A percentile compares a stretch with the other conserved stretches of the same genome.
phyloP scores from a whole-genome alignment of 129 eudicot genomes.

The Ambrosia artemisiifolia region DNA sequence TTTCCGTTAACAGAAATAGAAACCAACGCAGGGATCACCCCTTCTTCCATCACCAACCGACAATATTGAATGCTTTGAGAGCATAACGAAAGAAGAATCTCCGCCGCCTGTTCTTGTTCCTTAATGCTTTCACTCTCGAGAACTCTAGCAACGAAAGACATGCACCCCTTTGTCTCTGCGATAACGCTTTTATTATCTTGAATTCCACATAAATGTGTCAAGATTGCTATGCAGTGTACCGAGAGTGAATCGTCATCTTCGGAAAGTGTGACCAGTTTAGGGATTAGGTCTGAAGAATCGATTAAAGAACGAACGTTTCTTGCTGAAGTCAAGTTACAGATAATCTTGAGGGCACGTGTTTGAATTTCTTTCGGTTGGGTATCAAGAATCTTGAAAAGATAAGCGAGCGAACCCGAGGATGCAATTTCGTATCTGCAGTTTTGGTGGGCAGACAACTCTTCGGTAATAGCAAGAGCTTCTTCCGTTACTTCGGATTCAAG shows the following conservation, averaged over 20 bases:
- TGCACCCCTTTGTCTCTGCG: constrained; percentile 65
- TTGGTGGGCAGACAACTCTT: constrained; percentile 44
- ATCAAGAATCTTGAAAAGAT: constrained; percentile 52
- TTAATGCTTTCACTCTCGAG: constrained; percentile 52
- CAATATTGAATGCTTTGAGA: constrained; percentile 66
- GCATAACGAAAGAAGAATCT: constrained; percentile 67
- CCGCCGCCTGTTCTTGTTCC: constrained; percentile 74
- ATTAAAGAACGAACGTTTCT: constrained; percentile 31
- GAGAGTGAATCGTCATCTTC: constrained; percentile 43
- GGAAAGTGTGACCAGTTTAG: constrained; percentile 54
- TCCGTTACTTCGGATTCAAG: constrained; percentile 50
- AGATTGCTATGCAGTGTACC: constrained; percentile 46
- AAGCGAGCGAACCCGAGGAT: constrained; percentile 42
- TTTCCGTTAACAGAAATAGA: constrained; percentile 57
- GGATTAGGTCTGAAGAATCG: constrained; percentile 41
- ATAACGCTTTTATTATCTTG: constrained; percentile 38
- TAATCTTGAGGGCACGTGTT: constrained; percentile 49
- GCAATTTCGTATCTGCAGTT: constrained; percentile 32
- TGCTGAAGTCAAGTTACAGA: constrained; percentile 50
- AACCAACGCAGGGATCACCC: constrained; percentile 59
- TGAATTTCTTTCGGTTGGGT: constrained; percentile 39
- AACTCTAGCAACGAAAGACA: constrained; percentile 48
- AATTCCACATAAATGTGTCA: constrained; percentile 47
- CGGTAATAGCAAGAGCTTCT: constrained; percentile 66
- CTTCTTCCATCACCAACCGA: constrained; percentile 75